These are phyloP conservation scores for Massariosphaeria phaeospora DNA, from an alignment of 495 filamentous ascomycete genomes.

Conservation along the genomic window DNA sequence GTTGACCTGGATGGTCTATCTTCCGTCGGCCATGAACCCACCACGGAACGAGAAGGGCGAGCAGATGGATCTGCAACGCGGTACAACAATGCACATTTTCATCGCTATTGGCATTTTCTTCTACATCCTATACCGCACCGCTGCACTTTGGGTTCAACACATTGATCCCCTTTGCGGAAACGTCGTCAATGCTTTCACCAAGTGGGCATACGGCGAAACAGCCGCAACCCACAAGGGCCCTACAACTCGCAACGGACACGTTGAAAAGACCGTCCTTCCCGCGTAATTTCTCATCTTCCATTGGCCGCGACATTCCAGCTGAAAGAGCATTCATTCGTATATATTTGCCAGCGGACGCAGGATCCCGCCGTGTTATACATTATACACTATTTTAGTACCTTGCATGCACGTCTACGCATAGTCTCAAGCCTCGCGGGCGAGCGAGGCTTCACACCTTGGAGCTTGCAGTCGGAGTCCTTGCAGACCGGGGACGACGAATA, in stretches of 20 bases:
- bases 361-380: background rate
- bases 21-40: conserved; percentile 32
- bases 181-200: conserved; percentile 21
- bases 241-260: conserved; percentile 1
- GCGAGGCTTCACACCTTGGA: background rate
- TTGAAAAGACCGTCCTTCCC: conserved; percentile 13
- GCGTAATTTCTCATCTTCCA: conserved; percentile 1
- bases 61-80: conserved; percentile 33
- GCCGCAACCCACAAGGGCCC: background rate
- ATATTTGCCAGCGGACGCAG: background rate
- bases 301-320: no score
- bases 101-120: conserved; percentile 31
- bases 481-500: no score
- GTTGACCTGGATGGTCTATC: conserved; percentile 35
- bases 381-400: background rate
- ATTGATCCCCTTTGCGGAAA: conserved; percentile 33
- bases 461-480: background rate
- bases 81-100: conserved; percentile 26
- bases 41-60: conserved; percentile 31
- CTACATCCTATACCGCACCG: conserved; percentile 32
- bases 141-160: conserved; percentile 25
- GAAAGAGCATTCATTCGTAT: background rate
- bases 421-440: background rate
- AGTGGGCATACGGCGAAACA: conserved; percentile 24
- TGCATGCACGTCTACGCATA: background rate